Base-by-base conservation (phyloP, 768 basidiomycete genomes). In the Gymnopilus junonius region DNA sequence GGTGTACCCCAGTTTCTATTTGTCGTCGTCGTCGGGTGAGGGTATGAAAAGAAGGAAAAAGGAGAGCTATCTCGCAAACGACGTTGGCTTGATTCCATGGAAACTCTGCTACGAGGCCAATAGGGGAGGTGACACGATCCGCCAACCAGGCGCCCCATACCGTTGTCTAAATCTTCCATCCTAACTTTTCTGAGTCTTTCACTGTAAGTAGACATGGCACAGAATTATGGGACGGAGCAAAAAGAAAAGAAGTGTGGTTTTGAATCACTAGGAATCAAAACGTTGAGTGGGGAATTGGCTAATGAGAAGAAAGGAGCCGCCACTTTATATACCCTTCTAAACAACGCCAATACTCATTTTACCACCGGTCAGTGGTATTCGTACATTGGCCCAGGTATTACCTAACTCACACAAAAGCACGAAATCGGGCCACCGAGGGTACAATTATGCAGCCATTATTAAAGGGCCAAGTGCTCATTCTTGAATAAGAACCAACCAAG, bases 131-230 rank as follows among this genome's bases (percentile, higher is more conserved):
- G 53, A 15, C 14, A n/a, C 14, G 20, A 20, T n/a, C 34, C 25
- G 21, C 53, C 12, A 27, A 57, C 25, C 2, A 57, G 37, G 25
- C 55, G 55, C 4, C 55, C 55, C 7, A 23, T 57, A n/a, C 55
- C 55, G 14, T 57, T 29, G 31, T 57, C 55, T 14, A 57, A 25
- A 15, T 43, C 39, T 27, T 57, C 55, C 55, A 57, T 57, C 21
- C n/a, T 35, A 11, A 25, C 31, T 29, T n/a, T 27, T 25, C 39
- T 7, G 23, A 57, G 37, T 3, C 17, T 8, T 8, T 17, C 29
- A 31, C 51, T 53, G 54, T 55, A 39, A 11, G 11, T 29, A 32
- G 20, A 8, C 15, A 50, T 29, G 29, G 17, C 10, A 11, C 31
- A 31, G 48, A 31, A 50, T 29, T 29, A 8, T 14, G 48, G 4